Percentiles rank a stretch among this genome's conserved stretches.
Conservation (phyloP, 768 basidiomycete species). For the Leccinum imitatum region DNA sequence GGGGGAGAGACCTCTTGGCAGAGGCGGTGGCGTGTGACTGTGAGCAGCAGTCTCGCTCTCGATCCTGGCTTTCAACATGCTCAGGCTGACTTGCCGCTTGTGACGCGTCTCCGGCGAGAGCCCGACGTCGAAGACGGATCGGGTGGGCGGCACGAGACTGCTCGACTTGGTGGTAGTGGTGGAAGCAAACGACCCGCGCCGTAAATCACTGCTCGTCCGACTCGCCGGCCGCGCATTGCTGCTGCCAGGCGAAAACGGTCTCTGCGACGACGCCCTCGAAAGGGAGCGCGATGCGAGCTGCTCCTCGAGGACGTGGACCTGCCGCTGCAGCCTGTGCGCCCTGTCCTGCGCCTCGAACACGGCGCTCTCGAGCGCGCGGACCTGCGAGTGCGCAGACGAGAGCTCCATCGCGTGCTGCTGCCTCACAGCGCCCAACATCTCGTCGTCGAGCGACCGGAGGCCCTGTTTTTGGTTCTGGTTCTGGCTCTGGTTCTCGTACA, state of each 20-base stretch:
- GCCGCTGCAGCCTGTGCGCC: conserved; percentile 67
- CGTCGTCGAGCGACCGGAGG: conserved; percentile 64
- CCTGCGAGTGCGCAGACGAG: conserved; percentile 75
- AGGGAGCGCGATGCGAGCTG: conserved; percentile 51
- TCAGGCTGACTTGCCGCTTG: conserved; percentile 79
- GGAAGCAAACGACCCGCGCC: conserved; percentile 35
- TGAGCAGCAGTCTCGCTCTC: conserved; percentile 66
- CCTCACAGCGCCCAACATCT: conserved; percentile 64
- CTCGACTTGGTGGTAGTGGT: no score
- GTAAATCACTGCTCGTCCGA: conserved; percentile 40
- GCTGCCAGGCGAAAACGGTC: conserved; percentile 45
- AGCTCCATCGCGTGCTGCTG: conserved; percentile 82
- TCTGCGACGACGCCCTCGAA: conserved; percentile 41
- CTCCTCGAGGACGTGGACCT: conserved; percentile 62
- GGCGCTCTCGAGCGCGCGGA: conserved; percentile 71
- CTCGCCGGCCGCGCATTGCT: conserved; percentile 40
- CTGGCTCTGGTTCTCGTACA: no score
- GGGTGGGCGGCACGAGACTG: conserved; percentile 43
- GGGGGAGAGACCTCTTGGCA: conserved; percentile 51
- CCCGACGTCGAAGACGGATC: conserved; percentile 65
- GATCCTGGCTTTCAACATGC: conserved; percentile 90
- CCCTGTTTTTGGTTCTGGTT: background rate
- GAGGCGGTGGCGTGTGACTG: conserved; percentile 48
- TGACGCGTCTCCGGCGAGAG: conserved; percentile 76
- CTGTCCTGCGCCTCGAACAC: conserved; percentile 73